Base-by-base conservation (phyloP, 202 grass and related monocot genomes). In the Schoenoplectus triqueter region DNA sequence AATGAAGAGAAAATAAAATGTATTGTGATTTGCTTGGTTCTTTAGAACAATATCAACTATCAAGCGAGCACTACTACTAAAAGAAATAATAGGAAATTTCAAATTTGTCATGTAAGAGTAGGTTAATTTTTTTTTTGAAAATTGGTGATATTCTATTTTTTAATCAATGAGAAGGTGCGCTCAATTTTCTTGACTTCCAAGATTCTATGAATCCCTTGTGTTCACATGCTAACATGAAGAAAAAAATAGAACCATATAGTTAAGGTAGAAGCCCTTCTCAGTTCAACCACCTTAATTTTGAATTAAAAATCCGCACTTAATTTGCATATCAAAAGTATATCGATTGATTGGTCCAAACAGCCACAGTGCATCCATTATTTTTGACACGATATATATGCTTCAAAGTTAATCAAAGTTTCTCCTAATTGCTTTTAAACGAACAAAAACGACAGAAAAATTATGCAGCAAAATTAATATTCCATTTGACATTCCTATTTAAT, bases 161-260 rank as follows among this genome's bases (percentile, higher is more conserved):
- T 31, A 31, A 78, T 78, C 54, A 78, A 78, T 41, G 44, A 15
- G 6, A 50, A 61, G 14, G 31, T 60, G 54, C 54, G 7, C 31
- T 59, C 17, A 78, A 55, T 42, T 78, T 78, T 0, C 55, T 78
- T 55, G 55, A 40, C 56, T 78, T 17, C 21, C 2, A 78, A 61
- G 74, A 78, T 78, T 60, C 74, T 78, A 78, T 60, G 31, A 60
- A 61, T 78, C 31, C 2, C 31, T 42, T 61, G 44, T 78, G 74
- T 78, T 78, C 74, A 78, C 54, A 78, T 60, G 31, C 14, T 44
- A 78, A 40, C 22, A 52, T n/a, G 0, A 1, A 22, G 10, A 54
- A 52, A 75, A 14, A 7, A 75, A 40, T 51, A 59, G 31, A 31
- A 31, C 31, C 31, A 31, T 31, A 31, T 11, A 59, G 2, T 11